A percentile compares a stretch with the other conserved stretches of the same genome.
Evolutionary conservation across 768 basidiomycete genomes (phyloP).

Genomic region (Boletus reticulatus): DNA sequence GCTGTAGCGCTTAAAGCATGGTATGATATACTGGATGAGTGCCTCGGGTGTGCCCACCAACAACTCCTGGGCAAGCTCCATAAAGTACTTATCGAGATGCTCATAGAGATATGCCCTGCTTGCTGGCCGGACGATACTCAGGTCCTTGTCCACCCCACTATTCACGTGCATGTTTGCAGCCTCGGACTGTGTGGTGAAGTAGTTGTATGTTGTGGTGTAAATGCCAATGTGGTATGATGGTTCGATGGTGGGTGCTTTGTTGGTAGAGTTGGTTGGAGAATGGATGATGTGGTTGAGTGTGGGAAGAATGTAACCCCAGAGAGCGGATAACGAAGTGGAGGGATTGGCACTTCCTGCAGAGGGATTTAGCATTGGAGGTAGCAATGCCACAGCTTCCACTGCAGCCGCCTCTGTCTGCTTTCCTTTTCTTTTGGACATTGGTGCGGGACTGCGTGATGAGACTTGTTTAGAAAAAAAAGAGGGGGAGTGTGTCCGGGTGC

Average conservation of each 20-base stretch:
- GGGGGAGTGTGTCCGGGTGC: neutral
- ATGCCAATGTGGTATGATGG: conserved; percentile 72
- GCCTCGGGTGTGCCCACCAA: conserved; percentile 58
- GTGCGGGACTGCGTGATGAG: neutral
- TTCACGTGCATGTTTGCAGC: conserved; percentile 28
- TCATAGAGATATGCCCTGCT: conserved; percentile 71
- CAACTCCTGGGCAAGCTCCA: conserved; percentile 57
- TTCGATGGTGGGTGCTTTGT: conserved; percentile 70
- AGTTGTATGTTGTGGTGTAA: conserved; percentile 84
- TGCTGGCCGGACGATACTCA: conserved; percentile 21
- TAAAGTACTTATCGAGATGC: conserved; percentile 70
- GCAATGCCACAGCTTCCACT: conserved; percentile 14
- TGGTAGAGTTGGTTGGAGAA: conserved; percentile 55
- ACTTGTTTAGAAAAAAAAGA: neutral
- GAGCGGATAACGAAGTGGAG: conserved; percentile 62
- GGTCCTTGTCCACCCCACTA: conserved; percentile 26
- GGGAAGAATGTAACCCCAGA: conserved; percentile 75
- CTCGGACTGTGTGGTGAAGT: conserved; percentile 62
- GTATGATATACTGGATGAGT: conserved; percentile 68
- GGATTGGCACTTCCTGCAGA: conserved; percentile 70
- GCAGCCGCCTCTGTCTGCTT: conserved; percentile 27
- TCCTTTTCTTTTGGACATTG: conserved; percentile 21
- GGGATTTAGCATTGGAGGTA: conserved; percentile 46
- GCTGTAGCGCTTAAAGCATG: conserved; percentile 68
- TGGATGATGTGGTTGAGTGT: conserved; percentile 76